These are phyloP conservation scores for Pseudohalonectria lignicola DNA, from an alignment of 2,329 filamentous ascomycete genomes.

Conservation along the genomic window DNA sequence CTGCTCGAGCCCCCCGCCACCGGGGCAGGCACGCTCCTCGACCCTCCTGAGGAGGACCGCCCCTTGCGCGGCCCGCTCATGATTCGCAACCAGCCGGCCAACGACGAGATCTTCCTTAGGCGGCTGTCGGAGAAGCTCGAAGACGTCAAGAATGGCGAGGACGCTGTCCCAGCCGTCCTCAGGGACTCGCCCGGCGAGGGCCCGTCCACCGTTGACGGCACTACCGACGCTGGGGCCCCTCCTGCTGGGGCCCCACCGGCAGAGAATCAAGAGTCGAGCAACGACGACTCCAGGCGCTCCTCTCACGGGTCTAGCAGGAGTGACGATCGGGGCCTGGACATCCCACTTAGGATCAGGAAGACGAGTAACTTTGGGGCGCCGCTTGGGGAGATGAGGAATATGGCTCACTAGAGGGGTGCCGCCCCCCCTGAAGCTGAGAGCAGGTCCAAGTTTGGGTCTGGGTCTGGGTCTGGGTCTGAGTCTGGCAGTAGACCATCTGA, in stretches of 20 bases:
- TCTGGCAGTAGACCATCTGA: no score
- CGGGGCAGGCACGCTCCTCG: conserved; percentile 22
- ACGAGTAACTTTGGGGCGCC: conserved; percentile 37
- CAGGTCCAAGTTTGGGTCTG: no score
- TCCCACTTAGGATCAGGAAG: conserved; percentile 32
- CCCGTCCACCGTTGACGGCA: background rate
- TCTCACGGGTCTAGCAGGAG: conserved; percentile 7
- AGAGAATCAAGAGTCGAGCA: conserved; percentile 7
- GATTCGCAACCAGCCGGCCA: conserved; percentile 42
- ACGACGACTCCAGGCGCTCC: background rate
- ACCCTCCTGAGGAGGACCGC: conserved; percentile 32
- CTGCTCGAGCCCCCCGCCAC: conserved; percentile 9
- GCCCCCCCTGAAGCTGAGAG: no score
- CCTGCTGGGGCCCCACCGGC: conserved; percentile 3
- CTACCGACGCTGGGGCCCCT: background rate
- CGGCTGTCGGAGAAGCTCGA: conserved; percentile 39
- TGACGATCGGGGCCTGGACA: conserved; percentile 24
- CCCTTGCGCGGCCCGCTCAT: conserved; percentile 40
- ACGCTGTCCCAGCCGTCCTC: conserved; percentile 32
- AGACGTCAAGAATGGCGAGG: conserved; percentile 24
- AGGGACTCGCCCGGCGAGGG: conserved; percentile 10
- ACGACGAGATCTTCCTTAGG: conserved; percentile 43
- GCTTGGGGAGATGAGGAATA: conserved; percentile 19
- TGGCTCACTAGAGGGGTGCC: conserved; percentile 1
- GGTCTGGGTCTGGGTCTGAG: no score